Evolutionary conservation across 2,329 filamentous ascomycete species (phyloP), one percentile per base, ranked within the genome.

Genomic region (Aureobasidium mangrovei): DNA sequence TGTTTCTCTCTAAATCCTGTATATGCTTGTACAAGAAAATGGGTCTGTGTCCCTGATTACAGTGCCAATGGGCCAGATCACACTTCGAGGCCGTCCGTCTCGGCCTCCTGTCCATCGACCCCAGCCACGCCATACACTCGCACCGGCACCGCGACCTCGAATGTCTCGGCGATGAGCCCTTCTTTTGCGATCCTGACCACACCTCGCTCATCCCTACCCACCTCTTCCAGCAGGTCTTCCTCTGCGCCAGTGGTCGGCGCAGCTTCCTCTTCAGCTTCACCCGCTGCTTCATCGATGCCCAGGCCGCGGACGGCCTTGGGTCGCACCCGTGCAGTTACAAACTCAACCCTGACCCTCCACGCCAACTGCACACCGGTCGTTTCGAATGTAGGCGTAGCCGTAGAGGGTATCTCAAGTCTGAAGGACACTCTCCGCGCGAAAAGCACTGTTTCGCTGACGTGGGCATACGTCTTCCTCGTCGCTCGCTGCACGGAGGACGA

Each of bases 301-400:
- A 61, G 31, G 5, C 58, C 60, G 27, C 54, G 52, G 35, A 35
- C 54, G 7, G 44, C 51, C 40, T 39, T 46, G 53, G 62, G 57
- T 46, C 60, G 60, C 24, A 78, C 66, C 18, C 78, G 81, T 4
- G 87, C 84, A 4, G 91, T 91, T 28, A 95, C 90, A 70, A 98
- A 98, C 70, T 97, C 91, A 56, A 98, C 82, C 1, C 88, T 77
- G 33, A 98, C 75, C 67, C 86, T 87, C 93, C 93, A 98, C 60
- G 89, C 86, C 28, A 96, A 74, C 59, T 81, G 86, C 3, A 98
- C 81, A 2, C 91, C 91, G 58, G 83, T 95, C 0, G 93, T 98
- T 44, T 94, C 80, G 61, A 98, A 95, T 59, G 93, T 90, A 0
- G 93, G 93, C 0, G 91, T 95, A 0, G 88, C 90, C 10, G 78